phyloP scores from a whole-genome alignment of 2,329 filamentous ascomycete genomes.

The Onygena corvina region DNA sequence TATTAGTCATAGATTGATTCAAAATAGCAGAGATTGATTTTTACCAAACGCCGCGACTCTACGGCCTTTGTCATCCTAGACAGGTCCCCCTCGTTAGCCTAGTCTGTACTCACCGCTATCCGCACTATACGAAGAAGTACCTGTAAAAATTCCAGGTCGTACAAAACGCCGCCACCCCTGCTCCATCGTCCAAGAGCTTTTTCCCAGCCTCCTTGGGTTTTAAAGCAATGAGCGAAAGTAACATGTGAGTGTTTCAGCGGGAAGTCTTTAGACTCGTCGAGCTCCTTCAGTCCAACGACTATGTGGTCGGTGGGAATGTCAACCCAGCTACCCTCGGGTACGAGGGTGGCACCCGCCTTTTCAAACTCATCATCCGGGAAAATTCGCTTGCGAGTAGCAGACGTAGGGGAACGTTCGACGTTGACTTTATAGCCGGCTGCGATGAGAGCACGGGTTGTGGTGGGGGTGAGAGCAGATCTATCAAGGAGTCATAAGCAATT shows the following conservation, averaged over 20 bases:
- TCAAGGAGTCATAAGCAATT: neutral
- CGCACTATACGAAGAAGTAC: slow-evolving; percentile 4
- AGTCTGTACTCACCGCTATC: neutral
- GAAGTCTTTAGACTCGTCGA: slow-evolving; percentile 18
- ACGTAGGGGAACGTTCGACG: slow-evolving; percentile 26
- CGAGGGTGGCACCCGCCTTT: slow-evolving; percentile 28
- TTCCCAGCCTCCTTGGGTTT: slow-evolving; percentile 19
- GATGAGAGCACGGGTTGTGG: slow-evolving; percentile 31
- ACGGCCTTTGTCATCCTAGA: slow-evolving; percentile 16
- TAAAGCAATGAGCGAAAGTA: slow-evolving; percentile 20
- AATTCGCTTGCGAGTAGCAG: slow-evolving; percentile 22
- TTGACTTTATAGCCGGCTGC: slow-evolving; percentile 32
- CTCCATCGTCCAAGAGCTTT: slow-evolving; percentile 18
- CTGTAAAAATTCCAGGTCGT: slow-evolving; percentile 20
- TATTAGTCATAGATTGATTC: neutral
- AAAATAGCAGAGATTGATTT: neutral
- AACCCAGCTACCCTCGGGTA: slow-evolving; percentile 31
- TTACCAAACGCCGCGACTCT: slow-evolving; percentile 17
- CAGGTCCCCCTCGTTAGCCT: neutral
- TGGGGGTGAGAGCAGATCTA: slow-evolving; percentile 21
- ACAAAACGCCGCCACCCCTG: slow-evolving; percentile 17
- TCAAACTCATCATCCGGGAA: slow-evolving; percentile 33
- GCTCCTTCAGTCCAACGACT: slow-evolving; percentile 19
- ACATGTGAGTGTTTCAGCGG: slow-evolving; percentile 18
- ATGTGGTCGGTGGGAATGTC: slow-evolving; percentile 24